Conservation (phyloP, 192 early-diverging fungal species). For the Kickxella alabastrina region DNA sequence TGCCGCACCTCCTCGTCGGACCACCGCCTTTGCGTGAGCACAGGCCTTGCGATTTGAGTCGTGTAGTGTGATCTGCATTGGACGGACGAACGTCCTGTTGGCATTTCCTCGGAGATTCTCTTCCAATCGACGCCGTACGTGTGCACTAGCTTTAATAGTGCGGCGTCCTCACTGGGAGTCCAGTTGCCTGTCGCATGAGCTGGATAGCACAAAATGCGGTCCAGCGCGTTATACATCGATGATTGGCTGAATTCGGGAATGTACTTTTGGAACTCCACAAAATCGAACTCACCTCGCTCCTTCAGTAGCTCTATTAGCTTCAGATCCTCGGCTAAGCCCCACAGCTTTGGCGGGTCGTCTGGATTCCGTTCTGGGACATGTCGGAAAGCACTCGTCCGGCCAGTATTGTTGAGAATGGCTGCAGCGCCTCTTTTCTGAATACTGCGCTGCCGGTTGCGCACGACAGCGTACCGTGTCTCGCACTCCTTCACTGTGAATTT, state of each 20-base stretch:
- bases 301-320: conserved; percentile 8
- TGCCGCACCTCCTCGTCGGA: conserved; percentile 5
- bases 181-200: conserved; percentile 2
- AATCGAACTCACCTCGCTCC: conserved; percentile 4
- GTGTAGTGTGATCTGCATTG: conserved; percentile 16
- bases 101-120: conserved; percentile 12
- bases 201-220: background rate
- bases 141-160: conserved; percentile 10
- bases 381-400: no score
- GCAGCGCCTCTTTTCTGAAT: no score
- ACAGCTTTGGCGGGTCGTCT: background rate
- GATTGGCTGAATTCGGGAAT: conserved; percentile 4
- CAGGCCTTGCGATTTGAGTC: no score
- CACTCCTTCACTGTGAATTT: no score
- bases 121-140: conserved; percentile 17
- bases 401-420: no score
- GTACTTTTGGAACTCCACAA: background rate
- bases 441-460: no score
- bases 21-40: conserved; percentile 3
- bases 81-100: conserved; percentile 7
- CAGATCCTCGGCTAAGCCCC: background rate
- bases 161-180: conserved; percentile 10
- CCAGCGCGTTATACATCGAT: conserved; percentile 4
- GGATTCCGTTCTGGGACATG: no score
- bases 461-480: no score